Conservation (phyloP, 371 early-diverging fungal species). For the Mortierella polycephala region DNA sequence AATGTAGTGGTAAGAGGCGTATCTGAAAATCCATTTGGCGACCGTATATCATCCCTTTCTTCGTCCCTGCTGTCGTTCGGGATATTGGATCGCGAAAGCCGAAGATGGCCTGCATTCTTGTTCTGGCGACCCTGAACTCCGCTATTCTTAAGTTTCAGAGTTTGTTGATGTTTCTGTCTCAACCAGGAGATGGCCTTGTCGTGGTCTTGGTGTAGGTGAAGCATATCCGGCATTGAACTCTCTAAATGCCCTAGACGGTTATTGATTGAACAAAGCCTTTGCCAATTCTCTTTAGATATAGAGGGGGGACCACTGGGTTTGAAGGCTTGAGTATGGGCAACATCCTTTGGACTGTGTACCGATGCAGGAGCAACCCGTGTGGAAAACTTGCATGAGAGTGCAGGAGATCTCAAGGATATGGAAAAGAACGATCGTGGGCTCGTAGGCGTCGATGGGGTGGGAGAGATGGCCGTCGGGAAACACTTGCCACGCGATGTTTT, state of each 20-base stretch:
- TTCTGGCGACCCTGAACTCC: neutral
- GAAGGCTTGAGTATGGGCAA: no score
- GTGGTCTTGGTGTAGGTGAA: neutral
- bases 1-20: constrained; percentile 14
- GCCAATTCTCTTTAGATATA: neutral
- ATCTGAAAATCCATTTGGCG: constrained; percentile 1
- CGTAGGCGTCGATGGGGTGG: constrained; percentile 1
- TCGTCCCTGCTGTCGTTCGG: neutral
- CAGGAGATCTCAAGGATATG: neutral
- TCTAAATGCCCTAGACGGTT: neutral
- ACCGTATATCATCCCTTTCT: constrained; percentile 8
- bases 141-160: neutral
- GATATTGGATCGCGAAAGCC: neutral
- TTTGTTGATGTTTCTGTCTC: neutral
- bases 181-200: neutral
- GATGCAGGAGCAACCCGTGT: constrained; percentile 3
- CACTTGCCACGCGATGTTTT: constrained; percentile 16
- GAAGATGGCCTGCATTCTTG: neutral
- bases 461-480: neutral
- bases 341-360: neutral
- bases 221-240: neutral
- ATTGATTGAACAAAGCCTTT: neutral
- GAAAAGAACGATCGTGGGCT: constrained; percentile 5
- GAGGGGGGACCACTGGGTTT: neutral
- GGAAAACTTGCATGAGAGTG: neutral